Base-by-base conservation (phyloP, 2,329 filamentous ascomycete species). In the Talaromyces sp. region DNA sequence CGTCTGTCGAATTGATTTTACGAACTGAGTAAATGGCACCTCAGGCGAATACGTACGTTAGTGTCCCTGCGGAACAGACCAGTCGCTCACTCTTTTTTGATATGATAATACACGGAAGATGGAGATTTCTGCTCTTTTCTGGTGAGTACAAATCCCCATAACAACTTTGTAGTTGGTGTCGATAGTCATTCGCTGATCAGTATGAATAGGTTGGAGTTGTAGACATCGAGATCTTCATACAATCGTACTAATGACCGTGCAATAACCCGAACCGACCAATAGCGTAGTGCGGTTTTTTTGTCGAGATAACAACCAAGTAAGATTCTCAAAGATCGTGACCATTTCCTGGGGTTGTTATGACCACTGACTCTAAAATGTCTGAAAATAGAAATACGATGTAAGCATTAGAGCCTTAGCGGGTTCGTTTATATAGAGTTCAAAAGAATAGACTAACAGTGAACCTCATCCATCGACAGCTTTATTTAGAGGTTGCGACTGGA, bases 121-220 rank as follows among this genome's bases (percentile, higher is more conserved):
- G 58, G 58, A 19, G 58, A 60, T 22, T 60, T 60, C 31, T 60
- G 58, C 33, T 22, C 58, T 37, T 60, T 41, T n/a, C 27, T 31
- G 10, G 58, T 60, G 33, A 37, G 41, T 47, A 19, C 43, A 50
- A 2, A 31, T 37, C 5, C 17, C 33, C n/a, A 35, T 15, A 10
- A 5, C 25, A 60, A 22, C 27, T 19, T 19, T 35, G 45, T 47
- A 10, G 25, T 2, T n/a, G 15, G 15, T 49, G 22, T 41, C n/a
- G 17, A n/a, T n/a, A 33, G 10, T 33, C 6, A 31, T 7, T 19
- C 17, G 17, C 27, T 33, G 7, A 52, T 33, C 11, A 5, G 15
- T 25, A 52, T 52, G 6, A 52, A 33, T 27, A 60, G 41, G 41
- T 37, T 47, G 58, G 58, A 35, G 45, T 41, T 7, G 58, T 60